Evolutionary conservation across 495 filamentous ascomycete species (phyloP).

Genomic region (Daldinia loculata): DNA sequence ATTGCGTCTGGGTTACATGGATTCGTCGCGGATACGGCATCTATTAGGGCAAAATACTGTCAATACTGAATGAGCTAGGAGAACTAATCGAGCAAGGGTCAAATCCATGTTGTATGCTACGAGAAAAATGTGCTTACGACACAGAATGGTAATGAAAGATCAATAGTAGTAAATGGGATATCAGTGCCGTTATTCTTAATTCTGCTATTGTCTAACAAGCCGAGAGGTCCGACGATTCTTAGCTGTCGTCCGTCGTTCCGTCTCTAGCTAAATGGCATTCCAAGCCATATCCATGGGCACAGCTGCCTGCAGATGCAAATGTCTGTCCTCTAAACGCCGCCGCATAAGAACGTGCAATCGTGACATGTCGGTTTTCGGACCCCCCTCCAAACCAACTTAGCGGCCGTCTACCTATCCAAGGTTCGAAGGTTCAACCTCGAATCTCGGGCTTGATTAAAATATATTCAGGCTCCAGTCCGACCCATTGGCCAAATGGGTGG

Average conservation of each 20-base stretch:
- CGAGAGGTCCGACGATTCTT: background rate
- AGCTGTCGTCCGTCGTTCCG: slow-evolving; percentile 5
- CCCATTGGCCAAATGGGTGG: background rate
- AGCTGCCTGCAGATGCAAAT: slow-evolving; percentile 17
- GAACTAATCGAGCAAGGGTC: background rate
- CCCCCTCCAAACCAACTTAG: background rate
- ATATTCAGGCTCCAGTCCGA: background rate
- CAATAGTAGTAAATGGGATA: slow-evolving; percentile 25
- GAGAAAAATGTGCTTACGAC: slow-evolving; percentile 26
- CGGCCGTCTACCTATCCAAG: background rate
- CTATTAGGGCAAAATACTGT: background rate
- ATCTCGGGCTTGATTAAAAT: background rate
- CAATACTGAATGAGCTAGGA: background rate
- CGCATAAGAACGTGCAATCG: slow-evolving; percentile 20
- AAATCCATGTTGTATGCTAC: slow-evolving; percentile 23
- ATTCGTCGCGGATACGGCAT: slow-evolving; percentile 8
- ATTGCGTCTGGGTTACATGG: background rate
- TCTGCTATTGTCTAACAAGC: slow-evolving; percentile 1
- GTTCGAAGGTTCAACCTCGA: background rate
- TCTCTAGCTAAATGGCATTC: slow-evolving; percentile 15
- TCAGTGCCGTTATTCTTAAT: slow-evolving; percentile 25
- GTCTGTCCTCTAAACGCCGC: slow-evolving; percentile 25
- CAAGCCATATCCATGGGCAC: background rate
- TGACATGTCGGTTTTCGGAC: slow-evolving; percentile 1
- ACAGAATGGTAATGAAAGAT: slow-evolving; percentile 20